A percentile compares a stretch with the other conserved stretches of the same genome.
phyloP scores from a whole-genome alignment of 768 basidiomycete species.

The Multifurca ochricompacta region DNA sequence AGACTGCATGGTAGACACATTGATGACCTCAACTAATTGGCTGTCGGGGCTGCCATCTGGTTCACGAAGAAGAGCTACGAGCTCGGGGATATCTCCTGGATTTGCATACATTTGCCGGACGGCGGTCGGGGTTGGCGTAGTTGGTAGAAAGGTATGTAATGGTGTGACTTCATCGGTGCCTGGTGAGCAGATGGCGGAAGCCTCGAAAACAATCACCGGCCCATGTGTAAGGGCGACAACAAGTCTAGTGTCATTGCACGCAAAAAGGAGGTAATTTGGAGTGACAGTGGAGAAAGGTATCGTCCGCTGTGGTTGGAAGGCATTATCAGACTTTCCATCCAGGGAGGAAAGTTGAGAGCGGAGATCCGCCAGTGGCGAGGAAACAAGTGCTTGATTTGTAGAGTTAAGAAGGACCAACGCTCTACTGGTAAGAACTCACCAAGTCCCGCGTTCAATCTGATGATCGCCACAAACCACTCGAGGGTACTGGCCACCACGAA shows the following conservation, averaged over 20 bases:
- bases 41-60: constrained; percentile 26
- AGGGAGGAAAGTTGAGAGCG: constrained; percentile 44
- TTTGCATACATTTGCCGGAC: constrained; percentile 55
- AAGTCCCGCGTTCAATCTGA: constrained; percentile 28
- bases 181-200: constrained; percentile 40
- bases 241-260: constrained; percentile 50
- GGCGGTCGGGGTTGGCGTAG: constrained; percentile 31
- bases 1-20: constrained; percentile 42
- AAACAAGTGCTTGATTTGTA: constrained; percentile 41
- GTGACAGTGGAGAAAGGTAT: constrained; percentile 37
- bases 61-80: constrained; percentile 52
- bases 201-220: constrained; percentile 52
- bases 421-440: constrained; percentile 20
- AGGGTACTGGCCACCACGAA: constrained; percentile 52
- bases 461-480: constrained; percentile 67
- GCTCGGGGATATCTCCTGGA: constrained; percentile 51
- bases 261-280: constrained; percentile 51
- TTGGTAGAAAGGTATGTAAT: constrained; percentile 39
- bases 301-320: constrained; percentile 46
- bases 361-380: constrained; percentile 56
- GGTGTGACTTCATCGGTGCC: constrained; percentile 39
- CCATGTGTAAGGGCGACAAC: constrained; percentile 54
- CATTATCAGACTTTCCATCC: constrained; percentile 29
- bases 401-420: neutral
- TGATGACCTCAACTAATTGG: constrained; percentile 50